Evolutionary conservation across 129 eudicot species (phyloP), one percentile per base, ranked within the genome.

Genomic region (Centrapalus pauciflorus): DNA sequence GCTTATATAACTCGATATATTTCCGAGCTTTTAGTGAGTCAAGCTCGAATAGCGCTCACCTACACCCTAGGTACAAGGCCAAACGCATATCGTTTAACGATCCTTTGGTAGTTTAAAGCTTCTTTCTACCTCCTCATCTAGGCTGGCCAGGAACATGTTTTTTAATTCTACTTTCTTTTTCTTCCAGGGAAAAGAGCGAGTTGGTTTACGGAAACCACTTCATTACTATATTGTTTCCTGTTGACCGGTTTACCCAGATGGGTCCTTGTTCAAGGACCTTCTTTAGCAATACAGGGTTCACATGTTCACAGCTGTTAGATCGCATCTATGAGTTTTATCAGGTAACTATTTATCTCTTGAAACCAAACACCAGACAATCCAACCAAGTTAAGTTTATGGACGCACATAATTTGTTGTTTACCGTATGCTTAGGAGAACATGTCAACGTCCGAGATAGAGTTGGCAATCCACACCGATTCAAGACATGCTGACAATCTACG

Each of bases 401-500:
- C 14, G 50, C 20, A 12, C 29, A 5, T 10, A 3, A 14, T 23
- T 23, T 16, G 2, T n/a, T 45, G 45, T 33, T 63, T 66, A 33
- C 54, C 23, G 1, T 52, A 9, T 40, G 0, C 33, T 41, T 60
- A 90, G 97, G 97, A 91, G 61, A 85, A 77, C 64, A 85, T 87
- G 94, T 79, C 96, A 16, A 6, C 37, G 24, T 62, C 75, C 11
- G 97, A 91, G 77, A 81, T 91, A 82, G 88, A 91, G 83, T 68
- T 81, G 10, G 90, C 97, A 0, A 83, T 91, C 73, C 94, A 91
- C 81, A 86, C 95, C 0, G 99, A 94, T 67, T 94, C 99, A 16
- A 78, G 88, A 65, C 93, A 94, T 67, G 94, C 95, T 25, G 97
- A 94, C 62, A 71, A 81, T 54, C 86, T 94, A 21, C 77, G 99